Evolutionary conservation across 2,329 filamentous ascomycete species (phyloP).

Genomic region (Furcasterigmium sp.): DNA sequence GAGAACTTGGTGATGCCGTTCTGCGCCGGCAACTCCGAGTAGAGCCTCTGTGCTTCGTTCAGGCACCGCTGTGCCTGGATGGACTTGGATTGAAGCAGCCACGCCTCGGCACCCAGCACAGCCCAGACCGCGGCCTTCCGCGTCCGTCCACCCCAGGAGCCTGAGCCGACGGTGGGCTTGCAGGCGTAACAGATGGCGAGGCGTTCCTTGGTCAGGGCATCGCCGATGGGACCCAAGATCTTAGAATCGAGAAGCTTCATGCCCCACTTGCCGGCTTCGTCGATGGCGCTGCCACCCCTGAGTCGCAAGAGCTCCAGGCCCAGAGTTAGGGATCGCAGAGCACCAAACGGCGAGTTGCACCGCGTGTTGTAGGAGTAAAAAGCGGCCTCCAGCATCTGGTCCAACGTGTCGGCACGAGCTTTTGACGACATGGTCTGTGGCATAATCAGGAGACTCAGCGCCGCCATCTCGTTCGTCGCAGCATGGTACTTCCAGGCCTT

Average conservation of each 20-base stretch:
- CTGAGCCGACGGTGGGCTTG: slow-evolving; percentile 53
- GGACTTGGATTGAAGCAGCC: slow-evolving; percentile 72
- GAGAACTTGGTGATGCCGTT: slow-evolving; percentile 47
- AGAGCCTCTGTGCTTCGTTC: slow-evolving; percentile 58
- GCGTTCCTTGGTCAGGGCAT: slow-evolving; percentile 80
- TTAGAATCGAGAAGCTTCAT: slow-evolving; percentile 73
- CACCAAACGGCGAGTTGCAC: slow-evolving; percentile 73
- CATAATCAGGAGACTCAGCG: slow-evolving; percentile 74
- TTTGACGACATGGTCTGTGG: slow-evolving; percentile 69
- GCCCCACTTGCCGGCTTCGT: slow-evolving; percentile 85
- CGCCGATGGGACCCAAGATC: slow-evolving; percentile 68
- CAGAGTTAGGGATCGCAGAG: slow-evolving; percentile 70
- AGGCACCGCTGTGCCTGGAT: slow-evolving; percentile 75
- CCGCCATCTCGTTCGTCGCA: slow-evolving; percentile 91
- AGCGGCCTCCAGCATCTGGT: slow-evolving; percentile 83
- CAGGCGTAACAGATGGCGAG: slow-evolving; percentile 79
- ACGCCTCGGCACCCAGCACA: slow-evolving; percentile 75
- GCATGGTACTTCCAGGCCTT: slow-evolving; percentile 97
- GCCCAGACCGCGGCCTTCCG: slow-evolving; percentile 91
- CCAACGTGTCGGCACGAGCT: slow-evolving; percentile 72
- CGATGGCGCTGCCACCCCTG: slow-evolving; percentile 72
- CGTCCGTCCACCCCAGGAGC: slow-evolving; percentile 65
- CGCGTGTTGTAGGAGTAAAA: slow-evolving; percentile 89
- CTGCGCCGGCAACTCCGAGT: slow-evolving; percentile 42
- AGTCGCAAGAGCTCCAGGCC: slow-evolving; percentile 78